Percentiles rank a stretch among this genome's conserved stretches.
Evolutionary conservation across 257 asterid genomes (phyloP).

Genomic region (Solanum sitiens): DNA sequence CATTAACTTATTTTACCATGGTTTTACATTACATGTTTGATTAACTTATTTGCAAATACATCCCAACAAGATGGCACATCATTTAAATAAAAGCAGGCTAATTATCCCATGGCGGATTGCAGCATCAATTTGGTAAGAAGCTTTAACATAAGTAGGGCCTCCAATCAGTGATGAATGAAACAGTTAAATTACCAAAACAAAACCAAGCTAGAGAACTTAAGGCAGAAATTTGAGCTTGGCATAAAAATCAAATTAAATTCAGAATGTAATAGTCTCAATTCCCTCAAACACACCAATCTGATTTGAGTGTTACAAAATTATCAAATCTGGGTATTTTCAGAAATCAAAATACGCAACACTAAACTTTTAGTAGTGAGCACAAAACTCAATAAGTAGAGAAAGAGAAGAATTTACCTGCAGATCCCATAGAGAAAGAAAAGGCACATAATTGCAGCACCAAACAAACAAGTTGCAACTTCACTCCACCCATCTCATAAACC

Average conservation of each 20-base stretch:
- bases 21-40: background rate
- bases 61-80: background rate
- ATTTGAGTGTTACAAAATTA: background rate
- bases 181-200: background rate
- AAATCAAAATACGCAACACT: background rate
- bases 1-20: background rate
- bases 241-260: background rate
- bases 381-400: background rate
- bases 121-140: background rate
- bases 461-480: conserved; percentile 34
- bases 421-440: conserved; percentile 48
- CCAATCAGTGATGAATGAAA: background rate
- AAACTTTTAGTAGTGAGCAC: background rate
- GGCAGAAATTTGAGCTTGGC: background rate
- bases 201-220: background rate
- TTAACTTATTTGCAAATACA: background rate
- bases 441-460: conserved; percentile 35
- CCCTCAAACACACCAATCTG: background rate
- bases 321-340: background rate
- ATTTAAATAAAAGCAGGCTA: background rate
- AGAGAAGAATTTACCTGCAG: conserved; percentile 47
- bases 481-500: conserved; percentile 42
- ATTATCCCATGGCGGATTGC: background rate
- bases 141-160: background rate
- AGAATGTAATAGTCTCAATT: background rate